These are phyloP conservation scores for Hemisphaericaspora xylanilytica DNA, from an alignment of 1,139 yeast genomes.

Conservation along the genomic window DNA sequence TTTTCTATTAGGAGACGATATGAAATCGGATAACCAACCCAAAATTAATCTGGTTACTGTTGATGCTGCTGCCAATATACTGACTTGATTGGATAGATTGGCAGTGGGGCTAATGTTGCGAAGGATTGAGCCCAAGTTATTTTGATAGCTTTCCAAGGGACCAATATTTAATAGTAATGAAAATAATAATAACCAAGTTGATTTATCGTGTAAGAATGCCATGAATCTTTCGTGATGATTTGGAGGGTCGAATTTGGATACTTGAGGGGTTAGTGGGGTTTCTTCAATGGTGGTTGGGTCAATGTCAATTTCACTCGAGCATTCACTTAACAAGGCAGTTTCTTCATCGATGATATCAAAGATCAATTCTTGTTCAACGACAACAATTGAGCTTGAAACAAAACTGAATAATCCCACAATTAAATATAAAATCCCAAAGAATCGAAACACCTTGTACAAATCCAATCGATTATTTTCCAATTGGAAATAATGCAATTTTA, in stretches of 20 bases:
- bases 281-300: background rate
- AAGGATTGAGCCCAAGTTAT: constrained; percentile 74
- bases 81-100: constrained; percentile 51
- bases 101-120: constrained; percentile 30
- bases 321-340: constrained; percentile 11
- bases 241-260: constrained; percentile 31
- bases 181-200: constrained; percentile 62
- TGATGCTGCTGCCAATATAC: constrained; percentile 40
- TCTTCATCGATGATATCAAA: constrained; percentile 33
- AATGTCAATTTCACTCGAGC: constrained; percentile 1
- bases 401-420: constrained; percentile 58
- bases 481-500: constrained; percentile 42
- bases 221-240: constrained; percentile 49
- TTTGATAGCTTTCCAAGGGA: constrained; percentile 83
- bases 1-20: constrained; percentile 27
- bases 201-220: constrained; percentile 56
- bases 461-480: constrained; percentile 33
- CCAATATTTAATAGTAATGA: constrained; percentile 74
- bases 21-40: constrained; percentile 66
- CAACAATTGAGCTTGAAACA: constrained; percentile 60
- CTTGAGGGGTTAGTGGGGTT: constrained; percentile 1
- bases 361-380: constrained; percentile 56
- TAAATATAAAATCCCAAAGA: constrained; percentile 57
- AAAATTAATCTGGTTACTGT: constrained; percentile 51
- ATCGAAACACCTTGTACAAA: constrained; percentile 52